phyloP scores from a whole-genome alignment of 352 stramenopile species.

The Phytophthora tentaculata region DNA sequence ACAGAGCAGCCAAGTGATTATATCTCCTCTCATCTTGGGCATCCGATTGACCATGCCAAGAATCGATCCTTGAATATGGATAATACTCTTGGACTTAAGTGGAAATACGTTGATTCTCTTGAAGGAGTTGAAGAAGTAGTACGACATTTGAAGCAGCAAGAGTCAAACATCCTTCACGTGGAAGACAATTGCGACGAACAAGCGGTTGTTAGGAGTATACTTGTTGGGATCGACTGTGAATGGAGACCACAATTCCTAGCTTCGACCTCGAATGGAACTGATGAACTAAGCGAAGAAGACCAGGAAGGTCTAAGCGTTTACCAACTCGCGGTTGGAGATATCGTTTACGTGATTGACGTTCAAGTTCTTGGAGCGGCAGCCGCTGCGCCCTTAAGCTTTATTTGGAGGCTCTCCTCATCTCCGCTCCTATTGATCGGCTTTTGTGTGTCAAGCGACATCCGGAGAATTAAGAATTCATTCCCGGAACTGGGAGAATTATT shows the following conservation, averaged over 20 bases:
- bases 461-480: constrained; percentile 60
- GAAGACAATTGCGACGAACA: constrained; percentile 6
- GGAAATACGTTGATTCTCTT: constrained; percentile 41
- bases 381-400: constrained; percentile 40
- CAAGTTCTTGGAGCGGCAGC: constrained; percentile 49
- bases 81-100: constrained; percentile 23
- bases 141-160: constrained; percentile 20
- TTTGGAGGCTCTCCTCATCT: constrained; percentile 44
- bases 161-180: background rate
- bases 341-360: constrained; percentile 67
- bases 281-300: constrained; percentile 18
- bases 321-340: constrained; percentile 48
- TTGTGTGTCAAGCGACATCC: constrained; percentile 58
- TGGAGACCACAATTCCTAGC: constrained; percentile 60
- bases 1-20: background rate
- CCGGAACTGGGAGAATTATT: constrained; percentile 32
- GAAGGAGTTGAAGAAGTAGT: constrained; percentile 35
- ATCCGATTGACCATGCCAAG: constrained; percentile 34
- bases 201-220: constrained; percentile 19
- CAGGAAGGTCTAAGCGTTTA: constrained; percentile 54
- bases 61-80: constrained; percentile 30
- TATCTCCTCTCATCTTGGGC: background rate
- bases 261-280: background rate
- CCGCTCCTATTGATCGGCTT: constrained; percentile 59
- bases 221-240: constrained; percentile 71